Evolutionary conservation across 345 rosid species (phyloP), one percentile per base, ranked within the genome.

Genomic region (Gossypium herbaceum): DNA sequence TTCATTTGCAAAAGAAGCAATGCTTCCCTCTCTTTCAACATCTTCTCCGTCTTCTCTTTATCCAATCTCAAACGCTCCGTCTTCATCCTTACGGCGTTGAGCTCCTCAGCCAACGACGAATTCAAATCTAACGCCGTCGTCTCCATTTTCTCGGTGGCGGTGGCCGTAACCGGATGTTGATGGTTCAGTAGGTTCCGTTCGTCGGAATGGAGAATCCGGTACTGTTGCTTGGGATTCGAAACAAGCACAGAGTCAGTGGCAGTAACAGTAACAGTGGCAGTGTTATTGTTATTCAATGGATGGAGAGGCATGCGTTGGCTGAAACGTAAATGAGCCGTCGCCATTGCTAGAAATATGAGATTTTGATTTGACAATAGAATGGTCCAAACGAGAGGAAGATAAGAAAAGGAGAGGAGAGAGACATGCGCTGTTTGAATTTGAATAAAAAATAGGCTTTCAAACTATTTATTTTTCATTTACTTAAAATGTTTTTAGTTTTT

Each of bases 41-140:
- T 19, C 71, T 79, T 84, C 80, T 87, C 96, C 12, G 90, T 91
- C 66, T 59, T 86, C 79, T 92, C 94, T 54, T 74, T 78, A 19
- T 91, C 94, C 47, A 63, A 25, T 73, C 90, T 87, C 82, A 90
- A 56, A 76, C 94, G 81, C 85, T 91, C 94, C 12, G 89, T 79
- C 82, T 89, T 94, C 91, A 88, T 86, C 90, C 85, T 89, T 69
- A 92, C 82, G 12, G 93, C 90, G 24, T 78, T 82, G 17, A 94
- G 91, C 82, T 94, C 98, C 81, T 92, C 94, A 20, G 87, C 98
- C 1, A 94, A 86, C 27, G 98, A 89, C 17, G 85, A 71, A 47
- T 86, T 90, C 68, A 86, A 55, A 48, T 86, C 92, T 66, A 85
- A 43, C 15, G 84, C 62, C 74, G 52, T 9, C 7, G 79, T 54